phyloP scores from a whole-genome alignment of 352 stramenopile genomes.

The Globisporangium sylvaticum region DNA sequence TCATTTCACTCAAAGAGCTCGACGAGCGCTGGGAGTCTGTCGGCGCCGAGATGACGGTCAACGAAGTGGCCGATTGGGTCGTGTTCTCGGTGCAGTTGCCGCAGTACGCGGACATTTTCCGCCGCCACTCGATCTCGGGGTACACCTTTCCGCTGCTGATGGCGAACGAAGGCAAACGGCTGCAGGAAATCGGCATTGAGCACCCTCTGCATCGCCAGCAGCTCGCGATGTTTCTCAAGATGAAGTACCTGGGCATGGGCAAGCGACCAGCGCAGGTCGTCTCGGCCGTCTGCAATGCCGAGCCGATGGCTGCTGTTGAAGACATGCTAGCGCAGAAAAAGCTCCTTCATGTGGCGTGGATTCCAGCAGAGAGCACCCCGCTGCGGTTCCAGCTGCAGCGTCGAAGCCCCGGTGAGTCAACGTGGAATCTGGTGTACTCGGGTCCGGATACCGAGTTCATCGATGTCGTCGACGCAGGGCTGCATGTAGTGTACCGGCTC shows the following conservation, averaged over 20 bases:
- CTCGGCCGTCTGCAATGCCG: constrained; percentile 34
- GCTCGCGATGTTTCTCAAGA: constrained; percentile 77
- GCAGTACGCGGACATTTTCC: constrained; percentile 79
- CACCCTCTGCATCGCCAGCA: constrained; percentile 75
- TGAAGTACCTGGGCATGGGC: constrained; percentile 79
- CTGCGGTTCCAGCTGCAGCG: constrained; percentile 72
- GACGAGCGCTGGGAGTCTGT: constrained; percentile 78
- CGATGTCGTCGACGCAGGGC: constrained; percentile 46
- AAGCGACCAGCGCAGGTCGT: constrained; percentile 46
- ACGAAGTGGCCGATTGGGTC: constrained; percentile 80
- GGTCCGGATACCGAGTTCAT: constrained; percentile 70
- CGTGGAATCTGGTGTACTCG: constrained; percentile 57
- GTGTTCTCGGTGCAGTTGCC: constrained; percentile 74
- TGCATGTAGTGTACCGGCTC: constrained; percentile 69
- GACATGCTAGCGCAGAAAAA: constrained; percentile 17
- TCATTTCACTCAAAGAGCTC: constrained; percentile 81
- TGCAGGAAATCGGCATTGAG: constrained; percentile 70
- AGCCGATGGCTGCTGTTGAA: constrained; percentile 1
- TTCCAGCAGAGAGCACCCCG: constrained; percentile 38
- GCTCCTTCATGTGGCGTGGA: constrained; percentile 57
- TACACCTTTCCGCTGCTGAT: constrained; percentile 87
- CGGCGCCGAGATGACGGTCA: constrained; percentile 83
- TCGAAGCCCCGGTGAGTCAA: constrained; percentile 48
- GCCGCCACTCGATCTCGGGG: constrained; percentile 73
- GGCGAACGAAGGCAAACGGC: constrained; percentile 66